A percentile compares a stretch with the other conserved stretches of the same genome.
These are phyloP conservation scores for Sugiyamaella xylanicola DNA, from an alignment of 1,139 yeast species.

Conservation along the genomic window DNA sequence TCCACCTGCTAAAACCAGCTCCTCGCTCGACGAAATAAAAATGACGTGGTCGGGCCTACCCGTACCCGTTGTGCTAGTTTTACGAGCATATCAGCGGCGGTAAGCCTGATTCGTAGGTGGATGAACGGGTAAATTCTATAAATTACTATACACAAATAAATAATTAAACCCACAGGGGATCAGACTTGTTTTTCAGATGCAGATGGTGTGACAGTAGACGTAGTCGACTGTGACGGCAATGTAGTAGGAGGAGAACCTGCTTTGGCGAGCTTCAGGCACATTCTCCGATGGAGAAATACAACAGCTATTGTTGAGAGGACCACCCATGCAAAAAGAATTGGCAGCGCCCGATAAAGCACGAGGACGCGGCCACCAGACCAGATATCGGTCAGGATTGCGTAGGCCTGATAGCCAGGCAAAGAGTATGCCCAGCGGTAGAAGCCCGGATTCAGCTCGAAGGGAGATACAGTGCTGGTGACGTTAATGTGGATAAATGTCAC, in stretches of 20 bases:
- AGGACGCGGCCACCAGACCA: constrained; percentile 61
- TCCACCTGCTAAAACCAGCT: no score
- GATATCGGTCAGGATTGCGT: constrained; percentile 60
- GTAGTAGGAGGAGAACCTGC: constrained; percentile 1
- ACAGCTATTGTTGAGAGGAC: background rate
- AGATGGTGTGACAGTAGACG: no score
- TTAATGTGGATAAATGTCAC: constrained; percentile 25
- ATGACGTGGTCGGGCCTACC: no score
- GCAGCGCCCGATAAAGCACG: constrained; percentile 23
- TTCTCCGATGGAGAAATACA: constrained; percentile 1
- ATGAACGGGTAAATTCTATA: no score
- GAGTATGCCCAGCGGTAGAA: constrained; percentile 28
- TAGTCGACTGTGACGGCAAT: no score
- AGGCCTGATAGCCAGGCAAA: constrained; percentile 49
- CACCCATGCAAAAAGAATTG: constrained; percentile 26
- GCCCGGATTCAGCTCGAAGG: constrained; percentile 25
- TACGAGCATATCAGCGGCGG: no score
- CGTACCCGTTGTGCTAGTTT: no score
- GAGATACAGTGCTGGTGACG: constrained; percentile 22
- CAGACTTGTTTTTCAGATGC: no score
- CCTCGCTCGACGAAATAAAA: no score
- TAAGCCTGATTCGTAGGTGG: no score
- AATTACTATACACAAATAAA: no score
- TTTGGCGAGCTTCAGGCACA: constrained; percentile 2
- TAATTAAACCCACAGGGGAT: no score